phyloP scores from a whole-genome alignment of 2,329 filamentous ascomycete species.

The Arthrobotrys sinensis region DNA sequence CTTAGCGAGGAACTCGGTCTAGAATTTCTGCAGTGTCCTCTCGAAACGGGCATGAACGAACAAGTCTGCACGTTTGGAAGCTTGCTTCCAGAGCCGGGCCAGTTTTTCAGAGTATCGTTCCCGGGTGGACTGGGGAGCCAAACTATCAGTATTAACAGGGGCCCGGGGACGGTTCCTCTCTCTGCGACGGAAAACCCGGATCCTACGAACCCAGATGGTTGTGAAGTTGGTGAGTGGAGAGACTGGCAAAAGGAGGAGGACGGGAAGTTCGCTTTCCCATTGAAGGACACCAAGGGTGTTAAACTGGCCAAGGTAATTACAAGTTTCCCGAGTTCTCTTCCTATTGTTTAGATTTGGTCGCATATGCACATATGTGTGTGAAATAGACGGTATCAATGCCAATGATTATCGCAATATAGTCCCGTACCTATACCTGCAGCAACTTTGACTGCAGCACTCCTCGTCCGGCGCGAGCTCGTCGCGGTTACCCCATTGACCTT shows the following conservation, averaged over 20 bases:
- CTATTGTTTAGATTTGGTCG: too few relatives aligned
- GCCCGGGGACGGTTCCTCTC: not conserved
- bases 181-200: not conserved
- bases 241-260: constrained; percentile 19
- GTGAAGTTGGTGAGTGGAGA: constrained; percentile 14
- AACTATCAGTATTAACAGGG: constrained; percentile 1
- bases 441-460: constrained; percentile 10
- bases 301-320: constrained; percentile 8
- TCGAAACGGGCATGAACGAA: not conserved
- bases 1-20: constrained; percentile 8
- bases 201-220: not conserved
- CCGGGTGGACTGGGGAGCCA: not conserved
- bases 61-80: constrained; percentile 1
- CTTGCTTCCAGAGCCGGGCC: not conserved
- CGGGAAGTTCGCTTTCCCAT: not conserved
- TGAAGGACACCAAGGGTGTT: constrained; percentile 21
- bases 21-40: not conserved
- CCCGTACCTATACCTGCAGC: constrained; percentile 5
- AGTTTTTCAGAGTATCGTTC: constrained; percentile 4
- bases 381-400: not conserved
- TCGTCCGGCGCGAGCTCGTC: constrained; percentile 2
- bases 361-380: too few relatives aligned
- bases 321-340: not conserved
- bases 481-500: constrained; percentile 8
- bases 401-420: constrained; percentile 1